Conservation (phyloP, 1,284 basidiomycete species). For the Vanrija sp. region DNA sequence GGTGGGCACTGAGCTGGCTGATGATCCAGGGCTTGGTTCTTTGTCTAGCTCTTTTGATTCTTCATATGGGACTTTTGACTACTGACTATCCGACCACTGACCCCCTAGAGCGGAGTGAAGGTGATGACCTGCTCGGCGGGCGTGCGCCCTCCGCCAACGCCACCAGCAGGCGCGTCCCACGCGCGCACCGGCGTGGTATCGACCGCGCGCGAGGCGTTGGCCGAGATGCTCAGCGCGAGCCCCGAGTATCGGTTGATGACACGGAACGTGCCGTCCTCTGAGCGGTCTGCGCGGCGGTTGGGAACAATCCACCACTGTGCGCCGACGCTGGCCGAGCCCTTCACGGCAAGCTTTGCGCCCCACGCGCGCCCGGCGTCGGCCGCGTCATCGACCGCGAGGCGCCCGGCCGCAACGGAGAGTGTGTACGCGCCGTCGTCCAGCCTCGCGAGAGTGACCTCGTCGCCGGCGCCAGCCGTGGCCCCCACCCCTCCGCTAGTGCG, state of each 20-base stretch:
- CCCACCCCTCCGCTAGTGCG: too few relatives aligned
- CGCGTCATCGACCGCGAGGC: not conserved
- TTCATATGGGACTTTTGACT: too few relatives aligned
- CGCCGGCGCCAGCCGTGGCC: not conserved
- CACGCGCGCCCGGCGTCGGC: constrained; percentile 2
- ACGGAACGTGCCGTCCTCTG: not conserved
- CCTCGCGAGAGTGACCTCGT: not conserved
- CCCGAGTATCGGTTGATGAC: constrained; percentile 14
- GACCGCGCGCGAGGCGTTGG: too few relatives aligned
- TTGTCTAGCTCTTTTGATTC: too few relatives aligned
- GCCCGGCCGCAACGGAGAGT: not conserved
- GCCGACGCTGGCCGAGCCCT: not conserved
- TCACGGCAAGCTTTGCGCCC: not conserved
- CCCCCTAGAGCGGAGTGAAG: too few relatives aligned
- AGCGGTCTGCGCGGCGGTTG: not conserved
- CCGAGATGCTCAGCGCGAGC: not conserved
- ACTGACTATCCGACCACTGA: too few relatives aligned
- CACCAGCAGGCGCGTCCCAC: too few relatives aligned
- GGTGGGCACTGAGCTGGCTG: too few relatives aligned
- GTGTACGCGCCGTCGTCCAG: constrained; percentile 9
- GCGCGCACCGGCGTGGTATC: too few relatives aligned
- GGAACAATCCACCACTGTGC: constrained; percentile 15
- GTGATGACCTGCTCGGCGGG: too few relatives aligned
- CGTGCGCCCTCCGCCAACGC: too few relatives aligned
- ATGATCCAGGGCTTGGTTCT: too few relatives aligned